phyloP scores from a whole-genome alignment of 2,329 filamentous ascomycete species.

The Pseudogymnoascus sp. region DNA sequence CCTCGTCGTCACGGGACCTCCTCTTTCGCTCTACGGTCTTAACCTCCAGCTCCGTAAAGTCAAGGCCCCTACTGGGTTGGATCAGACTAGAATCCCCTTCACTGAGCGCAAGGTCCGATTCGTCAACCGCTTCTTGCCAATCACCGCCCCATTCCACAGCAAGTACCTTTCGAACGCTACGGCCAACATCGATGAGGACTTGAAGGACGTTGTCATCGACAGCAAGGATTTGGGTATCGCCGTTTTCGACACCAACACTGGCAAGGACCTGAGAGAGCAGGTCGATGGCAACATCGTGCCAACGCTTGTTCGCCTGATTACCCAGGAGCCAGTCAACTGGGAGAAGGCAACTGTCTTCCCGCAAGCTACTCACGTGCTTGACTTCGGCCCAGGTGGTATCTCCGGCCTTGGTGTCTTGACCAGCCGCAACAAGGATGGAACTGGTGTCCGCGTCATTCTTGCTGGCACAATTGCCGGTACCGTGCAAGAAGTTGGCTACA shows the following conservation, averaged over 20 bases:
- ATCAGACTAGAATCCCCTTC: conserved; percentile 89
- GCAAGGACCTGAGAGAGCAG: conserved; percentile 68
- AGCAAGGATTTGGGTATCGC: conserved; percentile 68
- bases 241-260: conserved; percentile 84
- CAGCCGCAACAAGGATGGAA: conserved; percentile 98
- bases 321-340: conserved; percentile 90
- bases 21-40: conserved; percentile 90
- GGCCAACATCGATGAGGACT: conserved; percentile 73
- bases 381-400: conserved; percentile 94
- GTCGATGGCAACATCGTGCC: conserved; percentile 75
- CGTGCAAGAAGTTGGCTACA: conserved; percentile 88
- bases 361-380: conserved; percentile 83
- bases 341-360: conserved; percentile 90
- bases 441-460: conserved; percentile 90
- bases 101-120: conserved; percentile 96
- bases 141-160: conserved; percentile 97
- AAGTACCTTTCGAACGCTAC: conserved; percentile 80
- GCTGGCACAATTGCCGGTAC: conserved; percentile 90
- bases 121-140: conserved; percentile 92
- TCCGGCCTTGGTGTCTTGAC: conserved; percentile 93
- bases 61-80: conserved; percentile 93
- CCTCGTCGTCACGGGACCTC: conserved; percentile 91
- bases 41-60: conserved; percentile 93
- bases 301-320: conserved; percentile 83
- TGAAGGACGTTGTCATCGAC: conserved; percentile 73